Evolutionary conservation across 2,329 filamentous ascomycete species (phyloP).

Genomic region (Fusarium penzigii): DNA sequence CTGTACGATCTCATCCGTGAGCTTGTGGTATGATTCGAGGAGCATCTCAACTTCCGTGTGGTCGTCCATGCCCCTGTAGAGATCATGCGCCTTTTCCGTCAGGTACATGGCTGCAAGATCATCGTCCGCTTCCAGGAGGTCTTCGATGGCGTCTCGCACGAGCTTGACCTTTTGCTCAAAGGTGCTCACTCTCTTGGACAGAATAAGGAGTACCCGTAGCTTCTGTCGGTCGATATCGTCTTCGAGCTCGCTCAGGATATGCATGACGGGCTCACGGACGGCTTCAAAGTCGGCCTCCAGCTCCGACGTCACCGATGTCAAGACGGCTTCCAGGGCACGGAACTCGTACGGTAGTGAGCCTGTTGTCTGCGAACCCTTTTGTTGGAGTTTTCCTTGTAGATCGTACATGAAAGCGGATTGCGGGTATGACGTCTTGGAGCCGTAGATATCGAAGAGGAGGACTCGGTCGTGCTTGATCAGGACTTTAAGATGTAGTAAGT

Average conservation of each 20-base stretch:
- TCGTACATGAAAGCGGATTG: constrained; percentile 99
- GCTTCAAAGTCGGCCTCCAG: constrained; percentile 94
- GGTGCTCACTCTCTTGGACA: constrained; percentile 92
- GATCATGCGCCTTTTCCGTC: constrained; percentile 79
- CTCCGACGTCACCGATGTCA: constrained; percentile 90
- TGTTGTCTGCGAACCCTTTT: constrained; percentile 63
- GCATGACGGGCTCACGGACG: constrained; percentile 87
- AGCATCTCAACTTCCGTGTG: constrained; percentile 98
- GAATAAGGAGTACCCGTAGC: constrained; percentile 83
- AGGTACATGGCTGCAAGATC: constrained; percentile 95
- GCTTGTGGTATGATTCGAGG: constrained; percentile 94
- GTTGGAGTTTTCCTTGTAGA: constrained; percentile 85
- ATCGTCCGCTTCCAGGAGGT: constrained; percentile 93
- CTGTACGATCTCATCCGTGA: constrained; percentile 97
- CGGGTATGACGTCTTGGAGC: constrained; percentile 89
- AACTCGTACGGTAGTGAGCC: constrained; percentile 88
- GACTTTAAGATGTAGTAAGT: constrained; percentile 92
- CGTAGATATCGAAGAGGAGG: constrained; percentile 94
- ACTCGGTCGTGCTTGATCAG: constrained; percentile 94
- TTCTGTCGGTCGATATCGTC: constrained; percentile 97
- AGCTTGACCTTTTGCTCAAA: constrained; percentile 97
- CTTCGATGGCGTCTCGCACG: constrained; percentile 91
- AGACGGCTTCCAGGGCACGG: constrained; percentile 88
- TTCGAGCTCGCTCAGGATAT: constrained; percentile 85
- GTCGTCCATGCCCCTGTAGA: constrained; percentile 74